Conservation (phyloP, 2,329 filamentous ascomycete genomes). For the Xylariaceae sp. region DNA sequence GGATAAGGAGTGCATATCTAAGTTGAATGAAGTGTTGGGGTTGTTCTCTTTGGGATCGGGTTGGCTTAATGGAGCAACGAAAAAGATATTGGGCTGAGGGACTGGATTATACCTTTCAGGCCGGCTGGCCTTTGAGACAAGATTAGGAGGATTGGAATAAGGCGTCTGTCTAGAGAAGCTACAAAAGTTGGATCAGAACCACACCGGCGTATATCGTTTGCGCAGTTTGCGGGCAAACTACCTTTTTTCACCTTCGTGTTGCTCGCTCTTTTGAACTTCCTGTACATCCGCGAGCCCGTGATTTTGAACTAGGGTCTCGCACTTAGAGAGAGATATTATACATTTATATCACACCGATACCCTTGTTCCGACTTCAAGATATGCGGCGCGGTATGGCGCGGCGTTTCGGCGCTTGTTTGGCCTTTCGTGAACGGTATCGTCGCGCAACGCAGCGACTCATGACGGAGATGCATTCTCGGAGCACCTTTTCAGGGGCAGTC, state of each 20-base stretch:
- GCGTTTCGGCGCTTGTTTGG: neutral
- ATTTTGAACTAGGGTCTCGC: constrained; percentile 5
- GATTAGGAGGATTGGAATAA: constrained; percentile 10
- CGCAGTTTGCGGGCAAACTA: constrained; percentile 5
- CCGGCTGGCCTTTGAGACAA: constrained; percentile 4
- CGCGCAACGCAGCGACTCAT: neutral
- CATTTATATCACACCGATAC: constrained; percentile 10
- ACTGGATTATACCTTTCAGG: constrained; percentile 1
- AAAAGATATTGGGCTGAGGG: constrained; percentile 1
- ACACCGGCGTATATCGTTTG: constrained; percentile 5
- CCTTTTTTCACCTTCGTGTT: constrained; percentile 1
- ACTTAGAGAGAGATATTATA: constrained; percentile 18
- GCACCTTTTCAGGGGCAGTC: neutral
- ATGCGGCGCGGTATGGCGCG: neutral
- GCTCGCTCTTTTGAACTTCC: constrained; percentile 10
- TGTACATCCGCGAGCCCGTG: constrained; percentile 18
- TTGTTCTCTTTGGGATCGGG: constrained; percentile 1
- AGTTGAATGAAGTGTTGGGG: neutral
- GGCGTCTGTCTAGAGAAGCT: constrained; percentile 17
- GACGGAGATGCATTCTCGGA: neutral
- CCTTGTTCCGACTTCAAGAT: neutral
- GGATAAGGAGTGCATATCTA: constrained; percentile 6
- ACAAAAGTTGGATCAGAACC: constrained; percentile 15
- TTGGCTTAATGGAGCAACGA: constrained; percentile 6
- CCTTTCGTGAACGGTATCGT: constrained; percentile 1